Evolutionary conservation across 2,329 filamentous ascomycete species (phyloP).

Genomic region (Colletotrichum spinosum): DNA sequence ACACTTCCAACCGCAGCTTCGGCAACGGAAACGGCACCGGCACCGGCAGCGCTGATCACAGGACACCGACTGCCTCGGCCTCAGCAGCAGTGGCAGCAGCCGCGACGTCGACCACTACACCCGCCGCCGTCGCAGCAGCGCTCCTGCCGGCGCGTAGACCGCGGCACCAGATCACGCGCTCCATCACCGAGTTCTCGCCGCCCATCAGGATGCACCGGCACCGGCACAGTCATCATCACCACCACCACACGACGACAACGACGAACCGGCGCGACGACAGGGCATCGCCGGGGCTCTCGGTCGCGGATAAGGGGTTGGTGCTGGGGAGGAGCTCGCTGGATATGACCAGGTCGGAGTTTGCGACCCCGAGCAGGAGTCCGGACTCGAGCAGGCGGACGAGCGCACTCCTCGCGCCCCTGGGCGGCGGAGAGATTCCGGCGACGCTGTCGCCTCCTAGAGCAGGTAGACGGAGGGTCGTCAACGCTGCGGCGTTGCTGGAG

Average conservation of each 20-base stretch:
- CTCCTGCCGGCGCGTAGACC: slow-evolving; percentile 26
- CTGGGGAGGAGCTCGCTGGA: slow-evolving; percentile 56
- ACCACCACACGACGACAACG: slow-evolving; percentile 40
- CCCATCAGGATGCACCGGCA: slow-evolving; percentile 52
- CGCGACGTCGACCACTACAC: slow-evolving; percentile 15
- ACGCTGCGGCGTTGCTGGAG: slow-evolving; percentile 53
- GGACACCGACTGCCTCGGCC: neutral
- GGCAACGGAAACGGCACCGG: slow-evolving; percentile 11
- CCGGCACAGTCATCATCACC: slow-evolving; percentile 51
- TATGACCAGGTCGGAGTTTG: slow-evolving; percentile 56
- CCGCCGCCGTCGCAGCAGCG: slow-evolving; percentile 21
- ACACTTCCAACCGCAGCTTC: slow-evolving; percentile 17
- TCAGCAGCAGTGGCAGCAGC: slow-evolving; percentile 2
- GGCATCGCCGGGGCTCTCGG: slow-evolving; percentile 40
- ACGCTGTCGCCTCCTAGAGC: slow-evolving; percentile 16
- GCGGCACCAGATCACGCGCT: slow-evolving; percentile 67
- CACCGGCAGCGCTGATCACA: neutral
- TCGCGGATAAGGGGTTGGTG: slow-evolving; percentile 27
- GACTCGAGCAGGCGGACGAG: slow-evolving; percentile 58
- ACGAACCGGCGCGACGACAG: slow-evolving; percentile 42
- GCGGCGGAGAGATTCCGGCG: slow-evolving; percentile 37
- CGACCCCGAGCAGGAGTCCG: slow-evolving; percentile 56
- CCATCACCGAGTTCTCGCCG: slow-evolving; percentile 65
- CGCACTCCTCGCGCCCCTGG: slow-evolving; percentile 45
- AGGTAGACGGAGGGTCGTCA: slow-evolving; percentile 42